A percentile compares a stretch with the other conserved stretches of the same genome.
These are phyloP conservation scores for Ascochyta fabae DNA, from an alignment of 2,329 filamentous ascomycete species.

Conservation along the genomic window DNA sequence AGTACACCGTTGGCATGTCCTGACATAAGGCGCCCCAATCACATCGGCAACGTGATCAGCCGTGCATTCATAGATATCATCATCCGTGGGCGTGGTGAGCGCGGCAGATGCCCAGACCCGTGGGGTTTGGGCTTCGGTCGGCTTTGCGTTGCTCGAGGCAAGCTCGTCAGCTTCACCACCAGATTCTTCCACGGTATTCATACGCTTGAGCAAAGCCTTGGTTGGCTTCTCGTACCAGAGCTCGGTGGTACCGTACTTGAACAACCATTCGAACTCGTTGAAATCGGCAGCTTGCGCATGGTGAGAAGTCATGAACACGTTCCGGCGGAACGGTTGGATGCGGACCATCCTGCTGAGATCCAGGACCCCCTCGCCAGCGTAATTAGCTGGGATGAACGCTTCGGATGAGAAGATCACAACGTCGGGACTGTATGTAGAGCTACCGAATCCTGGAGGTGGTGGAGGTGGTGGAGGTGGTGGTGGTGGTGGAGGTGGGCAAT, in stretches of 20 bases:
- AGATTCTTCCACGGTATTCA: conserved; percentile 9
- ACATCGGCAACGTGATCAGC: conserved; percentile 22
- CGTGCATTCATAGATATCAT: conserved; percentile 37
- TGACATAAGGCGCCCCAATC: conserved; percentile 8
- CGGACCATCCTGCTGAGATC: conserved; percentile 27
- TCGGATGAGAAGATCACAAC: conserved; percentile 21
- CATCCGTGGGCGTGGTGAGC: conserved; percentile 37
- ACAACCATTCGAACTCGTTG: conserved; percentile 38
- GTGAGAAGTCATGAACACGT: conserved; percentile 33
- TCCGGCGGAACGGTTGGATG: conserved; percentile 34
- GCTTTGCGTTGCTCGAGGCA: conserved; percentile 21
- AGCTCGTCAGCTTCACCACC: conserved; percentile 20
- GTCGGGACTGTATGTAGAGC: not conserved
- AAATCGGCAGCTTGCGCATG: conserved; percentile 33
- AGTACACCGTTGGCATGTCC: conserved; percentile 35
- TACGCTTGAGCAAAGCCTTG: conserved; percentile 18
- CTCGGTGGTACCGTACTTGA: conserved; percentile 33
- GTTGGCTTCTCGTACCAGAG: conserved; percentile 42
- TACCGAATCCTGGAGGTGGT: conserved; percentile 1
- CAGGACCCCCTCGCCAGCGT: conserved; percentile 24
- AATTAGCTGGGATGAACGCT: conserved; percentile 30
- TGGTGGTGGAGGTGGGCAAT: conserved; percentile 17
- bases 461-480: conserved; percentile 21
- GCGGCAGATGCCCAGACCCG: conserved; percentile 40
- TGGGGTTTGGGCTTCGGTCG: conserved; percentile 13